phyloP scores from a whole-genome alignment of 2,329 filamentous ascomycete species.

The Tricladium varicosporioides region DNA sequence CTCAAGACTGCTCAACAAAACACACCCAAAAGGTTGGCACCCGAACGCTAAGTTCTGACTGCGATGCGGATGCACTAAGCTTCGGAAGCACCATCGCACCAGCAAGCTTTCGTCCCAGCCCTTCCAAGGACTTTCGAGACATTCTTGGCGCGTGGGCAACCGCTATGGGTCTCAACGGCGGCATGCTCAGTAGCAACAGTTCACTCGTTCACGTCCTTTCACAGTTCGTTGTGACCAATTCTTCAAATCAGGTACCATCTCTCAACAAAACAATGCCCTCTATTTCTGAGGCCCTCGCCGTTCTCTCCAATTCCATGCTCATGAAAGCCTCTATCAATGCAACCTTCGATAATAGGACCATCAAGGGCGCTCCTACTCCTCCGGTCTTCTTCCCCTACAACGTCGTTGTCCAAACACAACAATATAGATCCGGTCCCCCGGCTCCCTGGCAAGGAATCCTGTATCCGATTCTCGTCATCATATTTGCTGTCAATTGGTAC shows the following conservation, averaged over 20 bases:
- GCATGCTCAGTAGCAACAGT: background rate
- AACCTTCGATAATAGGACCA: background rate
- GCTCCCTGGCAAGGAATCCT: constrained; percentile 6
- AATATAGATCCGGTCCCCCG: constrained; percentile 8
- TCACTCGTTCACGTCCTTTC: constrained; percentile 8
- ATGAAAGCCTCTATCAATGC: constrained; percentile 10
- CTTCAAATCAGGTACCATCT: background rate
- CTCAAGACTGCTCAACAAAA: constrained; percentile 6
- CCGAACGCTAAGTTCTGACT: background rate
- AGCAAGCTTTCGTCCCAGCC: background rate
- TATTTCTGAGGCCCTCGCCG: constrained; percentile 8
- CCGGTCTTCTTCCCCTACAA: background rate
- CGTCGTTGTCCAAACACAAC: constrained; percentile 6
- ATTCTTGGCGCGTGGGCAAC: constrained; percentile 8
- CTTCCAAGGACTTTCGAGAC: constrained; percentile 9
- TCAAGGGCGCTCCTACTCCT: background rate
- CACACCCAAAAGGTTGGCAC: constrained; percentile 8
- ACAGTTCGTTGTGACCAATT: constrained; percentile 3
- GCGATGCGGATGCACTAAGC: background rate
- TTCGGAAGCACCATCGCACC: background rate
- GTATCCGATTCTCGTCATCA: constrained; percentile 8
- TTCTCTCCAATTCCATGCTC: constrained; percentile 9
- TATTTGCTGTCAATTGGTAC: constrained; percentile 8
- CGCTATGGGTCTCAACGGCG: constrained; percentile 4
- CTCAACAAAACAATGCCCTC: constrained; percentile 1